Base-by-base conservation (phyloP, 164 flowering plant species). In the Aristolochia californica region DNA sequence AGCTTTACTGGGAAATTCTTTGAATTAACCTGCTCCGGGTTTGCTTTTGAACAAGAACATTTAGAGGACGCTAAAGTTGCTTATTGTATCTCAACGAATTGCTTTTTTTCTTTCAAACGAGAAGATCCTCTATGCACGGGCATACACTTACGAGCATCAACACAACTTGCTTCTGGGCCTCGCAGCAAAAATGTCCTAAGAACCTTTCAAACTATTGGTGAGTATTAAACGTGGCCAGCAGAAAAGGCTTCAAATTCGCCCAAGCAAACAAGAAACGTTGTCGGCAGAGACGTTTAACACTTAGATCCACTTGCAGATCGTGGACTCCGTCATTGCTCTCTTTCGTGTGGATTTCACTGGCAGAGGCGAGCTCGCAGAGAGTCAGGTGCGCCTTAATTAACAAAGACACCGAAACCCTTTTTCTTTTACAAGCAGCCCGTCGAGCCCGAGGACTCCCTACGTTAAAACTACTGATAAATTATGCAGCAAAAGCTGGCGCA, bases 101-200 rank as follows among this genome's bases (percentile, higher is more conserved):
- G 7, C 7, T 28, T 28, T 28, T 28, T 12, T 44, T 67, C 16
- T 22, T 50, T 22, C 15, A 40, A 11, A 25, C 55, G 59, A 34
- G 53, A 51, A 93, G 97, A 93, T 93, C 72, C 80, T 93, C 48
- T 89, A 89, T 63, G 99, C 97, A 25, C 95, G 97, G 50, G 99
- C 99, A 43, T 94, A 94, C 72, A 94, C 99, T 1, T 89, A 90
- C 58, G 99, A 94, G 81, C 99, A 90, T 70, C 99, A 94, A 66
- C 80, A 74, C 84, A 84, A 84, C 75, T 77, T 94, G 61, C 91
- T 94, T 27, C 96, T 94, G 56, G 96, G 95, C 59, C 73, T 94
- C 60, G 99, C 93, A 47, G 99, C 91, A 53, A 90, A 90, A 75
- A 94, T 94, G 97, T 77, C 96, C 17, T 97, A 85, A 74, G 97